These are phyloP conservation scores for Phaseolus coccineus DNA, from an alignment of 331 rosid genomes.

Conservation along the genomic window DNA sequence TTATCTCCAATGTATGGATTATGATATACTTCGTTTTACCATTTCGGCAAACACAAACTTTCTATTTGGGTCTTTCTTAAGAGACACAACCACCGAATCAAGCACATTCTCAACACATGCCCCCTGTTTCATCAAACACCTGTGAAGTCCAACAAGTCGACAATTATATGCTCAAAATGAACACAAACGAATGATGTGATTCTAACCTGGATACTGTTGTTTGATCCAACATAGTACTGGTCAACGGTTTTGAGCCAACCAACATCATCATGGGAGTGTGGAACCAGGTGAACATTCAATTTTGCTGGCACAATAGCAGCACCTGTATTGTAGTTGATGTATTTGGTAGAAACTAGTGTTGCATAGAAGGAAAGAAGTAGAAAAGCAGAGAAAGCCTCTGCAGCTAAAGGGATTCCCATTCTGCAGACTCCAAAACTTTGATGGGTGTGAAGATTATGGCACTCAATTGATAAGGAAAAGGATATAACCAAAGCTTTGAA, in stretches of 20 bases:
- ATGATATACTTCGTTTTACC: conserved; percentile 49
- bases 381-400: conserved; percentile 34
- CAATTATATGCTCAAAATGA: background rate
- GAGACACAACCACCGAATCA: conserved; percentile 76
- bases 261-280: conserved; percentile 90
- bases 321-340: conserved; percentile 63
- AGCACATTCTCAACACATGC: conserved; percentile 85
- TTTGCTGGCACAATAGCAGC: conserved; percentile 63
- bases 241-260: conserved; percentile 93
- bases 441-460: background rate
- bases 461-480: background rate
- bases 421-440: background rate
- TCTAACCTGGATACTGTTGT: conserved; percentile 77
- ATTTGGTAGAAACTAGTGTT: conserved; percentile 47
- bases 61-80: conserved; percentile 75
- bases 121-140: conserved; percentile 50
- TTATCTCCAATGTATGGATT: background rate
- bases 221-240: conserved; percentile 91
- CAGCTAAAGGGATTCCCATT: conserved; percentile 44
- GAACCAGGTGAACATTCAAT: conserved; percentile 83
- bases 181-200: background rate
- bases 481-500: conserved; percentile 2
- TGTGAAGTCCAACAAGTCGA: background rate
- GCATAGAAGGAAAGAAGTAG: conserved; percentile 48
- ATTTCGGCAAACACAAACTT: conserved; percentile 84